Conservation (phyloP, 768 basidiomycete species). For the Termitomyces titanicus region DNA sequence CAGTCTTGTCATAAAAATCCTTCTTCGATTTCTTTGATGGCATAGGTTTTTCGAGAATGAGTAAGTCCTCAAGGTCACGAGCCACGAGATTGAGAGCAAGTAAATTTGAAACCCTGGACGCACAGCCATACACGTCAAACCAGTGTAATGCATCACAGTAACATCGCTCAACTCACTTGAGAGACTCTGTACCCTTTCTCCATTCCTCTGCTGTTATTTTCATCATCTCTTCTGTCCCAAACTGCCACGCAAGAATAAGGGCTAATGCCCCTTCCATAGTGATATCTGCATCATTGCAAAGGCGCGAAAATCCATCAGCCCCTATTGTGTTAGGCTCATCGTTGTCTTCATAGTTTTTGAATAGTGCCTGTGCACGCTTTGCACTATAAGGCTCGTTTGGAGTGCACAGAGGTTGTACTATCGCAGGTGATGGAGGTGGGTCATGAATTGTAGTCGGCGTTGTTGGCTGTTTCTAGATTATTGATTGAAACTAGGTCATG, state of each 20-base stretch:
- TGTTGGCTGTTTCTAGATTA: constrained; percentile 1
- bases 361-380: constrained; percentile 50
- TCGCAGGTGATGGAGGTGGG: constrained; percentile 16
- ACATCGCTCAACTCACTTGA: constrained; percentile 28
- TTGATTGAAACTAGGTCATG: background rate
- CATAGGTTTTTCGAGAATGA: constrained; percentile 48
- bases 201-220: constrained; percentile 70
- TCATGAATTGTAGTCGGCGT: constrained; percentile 7
- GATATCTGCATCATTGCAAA: constrained; percentile 70
- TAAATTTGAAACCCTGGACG: constrained; percentile 39
- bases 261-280: constrained; percentile 71
- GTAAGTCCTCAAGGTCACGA: constrained; percentile 59
- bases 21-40: constrained; percentile 33
- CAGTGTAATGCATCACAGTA: background rate
- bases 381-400: constrained; percentile 44
- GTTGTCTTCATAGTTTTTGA: constrained; percentile 54
- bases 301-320: constrained; percentile 65
- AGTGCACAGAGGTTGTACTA: constrained; percentile 7
- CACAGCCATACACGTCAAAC: background rate
- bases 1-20: constrained; percentile 54
- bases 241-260: constrained; percentile 73
- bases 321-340: constrained; percentile 61
- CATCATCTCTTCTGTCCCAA: constrained; percentile 68
- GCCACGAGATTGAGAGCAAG: constrained; percentile 45
- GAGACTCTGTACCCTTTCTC: constrained; percentile 46